These are phyloP conservation scores for Trypanosoma conorhini DNA, from an alignment of 208 protist species.

Conservation along the genomic window DNA sequence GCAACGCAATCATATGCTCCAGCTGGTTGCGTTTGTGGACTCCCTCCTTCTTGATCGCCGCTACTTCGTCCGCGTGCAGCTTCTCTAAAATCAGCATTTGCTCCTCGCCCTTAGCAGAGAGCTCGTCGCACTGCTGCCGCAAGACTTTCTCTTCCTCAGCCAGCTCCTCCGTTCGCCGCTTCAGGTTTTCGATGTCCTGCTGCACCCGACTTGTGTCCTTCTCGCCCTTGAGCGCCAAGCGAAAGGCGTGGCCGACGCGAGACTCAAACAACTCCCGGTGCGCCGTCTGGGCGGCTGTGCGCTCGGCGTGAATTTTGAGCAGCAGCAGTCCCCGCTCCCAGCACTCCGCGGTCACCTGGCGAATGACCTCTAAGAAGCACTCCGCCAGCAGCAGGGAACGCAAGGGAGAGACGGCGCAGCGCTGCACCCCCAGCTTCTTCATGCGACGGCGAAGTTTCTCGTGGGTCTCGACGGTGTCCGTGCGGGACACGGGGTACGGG, in stretches of 20 bases:
- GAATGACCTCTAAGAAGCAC: constrained; percentile 88
- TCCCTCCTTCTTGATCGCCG: constrained; percentile 78
- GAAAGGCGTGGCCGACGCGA: constrained; percentile 84
- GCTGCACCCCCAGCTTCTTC: constrained; percentile 37
- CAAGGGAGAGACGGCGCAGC: constrained; percentile 72
- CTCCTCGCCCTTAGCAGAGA: constrained; percentile 70
- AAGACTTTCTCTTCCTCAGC: constrained; percentile 65
- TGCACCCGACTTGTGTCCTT: constrained; percentile 72
- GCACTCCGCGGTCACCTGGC: constrained; percentile 78
- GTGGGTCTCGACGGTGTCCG: constrained; percentile 69
- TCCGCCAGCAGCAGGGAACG: constrained; percentile 80
- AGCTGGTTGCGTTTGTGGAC: constrained; percentile 76
- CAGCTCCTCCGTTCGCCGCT: constrained; percentile 45
- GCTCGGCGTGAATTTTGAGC: constrained; percentile 77
- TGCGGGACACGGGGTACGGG: constrained; percentile 64
- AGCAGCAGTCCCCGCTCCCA: constrained; percentile 87
- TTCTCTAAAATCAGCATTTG: constrained; percentile 80
- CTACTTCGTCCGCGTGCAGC: constrained; percentile 70
- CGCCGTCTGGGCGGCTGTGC: constrained; percentile 70
- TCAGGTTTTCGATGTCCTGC: constrained; percentile 55
- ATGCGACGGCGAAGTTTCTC: constrained; percentile 44
- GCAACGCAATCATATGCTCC: constrained; percentile 71
- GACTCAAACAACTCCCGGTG: constrained; percentile 84
- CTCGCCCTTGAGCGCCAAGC: constrained; percentile 84
- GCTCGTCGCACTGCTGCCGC: constrained; percentile 60